Conservation (phyloP, 441 rosid species). For the Brassica balearica region DNA sequence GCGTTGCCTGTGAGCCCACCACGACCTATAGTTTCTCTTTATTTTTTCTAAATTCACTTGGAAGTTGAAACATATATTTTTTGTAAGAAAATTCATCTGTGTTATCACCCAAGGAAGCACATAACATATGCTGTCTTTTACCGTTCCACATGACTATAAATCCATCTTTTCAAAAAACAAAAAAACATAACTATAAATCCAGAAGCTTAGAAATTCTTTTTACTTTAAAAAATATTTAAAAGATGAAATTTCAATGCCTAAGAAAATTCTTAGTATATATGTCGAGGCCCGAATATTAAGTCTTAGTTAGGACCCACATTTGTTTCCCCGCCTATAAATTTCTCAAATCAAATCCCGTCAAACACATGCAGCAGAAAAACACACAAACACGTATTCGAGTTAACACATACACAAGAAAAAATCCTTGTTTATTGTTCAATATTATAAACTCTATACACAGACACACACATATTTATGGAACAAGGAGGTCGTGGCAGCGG, state of each 20-base stretch:
- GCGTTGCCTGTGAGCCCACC: constrained; percentile 4
- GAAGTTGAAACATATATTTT: constrained; percentile 2
- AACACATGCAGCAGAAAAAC: constrained; percentile 35
- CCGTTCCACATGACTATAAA: not conserved
- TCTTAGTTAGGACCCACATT: constrained; percentile 17
- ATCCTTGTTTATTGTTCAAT: constrained; percentile 13
- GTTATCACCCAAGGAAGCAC: not conserved
- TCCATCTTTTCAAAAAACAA: too few relatives aligned
- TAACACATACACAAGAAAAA: not conserved
- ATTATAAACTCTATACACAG: not conserved
- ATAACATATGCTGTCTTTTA: not conserved
- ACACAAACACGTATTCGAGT: constrained; percentile 2
- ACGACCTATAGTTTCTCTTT: constrained; percentile 4
- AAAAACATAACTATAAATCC: not conserved
- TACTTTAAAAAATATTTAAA: not conserved
- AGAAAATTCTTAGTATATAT: not conserved
- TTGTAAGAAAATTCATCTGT: not conserved
- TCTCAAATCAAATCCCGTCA: constrained; percentile 18
- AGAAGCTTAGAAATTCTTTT: constrained; percentile 17
- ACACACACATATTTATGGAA: constrained; percentile 29
- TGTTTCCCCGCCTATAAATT: constrained; percentile 18
- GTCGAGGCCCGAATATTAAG: constrained; percentile 17
- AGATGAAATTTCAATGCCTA: not conserved
- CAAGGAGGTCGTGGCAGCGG: constrained; percentile 45
- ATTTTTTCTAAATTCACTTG: constrained; percentile 12